Base-by-base conservation (phyloP, 495 filamentous ascomycete genomes). In the Aspergillus hancockii region DNA sequence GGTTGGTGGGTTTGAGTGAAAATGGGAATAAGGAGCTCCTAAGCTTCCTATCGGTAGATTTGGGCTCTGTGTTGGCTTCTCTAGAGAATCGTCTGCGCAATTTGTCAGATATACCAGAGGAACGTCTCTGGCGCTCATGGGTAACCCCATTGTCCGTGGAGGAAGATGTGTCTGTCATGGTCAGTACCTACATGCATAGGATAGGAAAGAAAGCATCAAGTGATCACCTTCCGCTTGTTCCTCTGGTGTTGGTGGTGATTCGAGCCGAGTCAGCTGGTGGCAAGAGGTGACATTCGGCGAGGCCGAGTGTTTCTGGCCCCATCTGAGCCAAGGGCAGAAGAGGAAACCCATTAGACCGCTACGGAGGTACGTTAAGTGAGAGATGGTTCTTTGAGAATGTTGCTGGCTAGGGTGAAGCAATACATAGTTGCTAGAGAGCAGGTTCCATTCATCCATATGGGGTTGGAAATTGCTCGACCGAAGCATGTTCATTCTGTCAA, bases 1-100 rank as follows among this genome's bases (percentile, higher is more conserved):
- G 18, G n/a, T 63, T 61, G 6, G 49, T 34, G n/a, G 50, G 51
- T 49, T 64, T 69, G 41, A 64, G 63, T 32, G 68, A 46, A 18
- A 73, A 71, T 28, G 64, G 61, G 32, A 74, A 63, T 0, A 59
- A 38, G 21, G 63, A 62, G 12, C 31, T 36, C 8, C 49, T 54
- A 12, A 54, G 46, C 3, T 28, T 52, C 21, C 49, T 49, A 16
- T 63, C 54, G 16, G 51, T 23, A 34, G 56, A 65, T 13, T 52
- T 63, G 21, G 63, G 23, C 6, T 55, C 58, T 60, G 40, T 58
- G 43, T 63, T 69, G 23, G 63, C 63, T 54, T 76, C 70, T 57
- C 65, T 60, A 13, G 74, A 78, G 54, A 78, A 68, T n/a, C 68
- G 69, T 34, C 63, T 71, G 14, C 75, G 75, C 23, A 77, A 54